Percentiles rank a stretch among this genome's conserved stretches.
These are phyloP conservation scores for Cladosporium austrohemisphaericum DNA, from an alignment of 2,329 filamentous ascomycete genomes.

Conservation along the genomic window DNA sequence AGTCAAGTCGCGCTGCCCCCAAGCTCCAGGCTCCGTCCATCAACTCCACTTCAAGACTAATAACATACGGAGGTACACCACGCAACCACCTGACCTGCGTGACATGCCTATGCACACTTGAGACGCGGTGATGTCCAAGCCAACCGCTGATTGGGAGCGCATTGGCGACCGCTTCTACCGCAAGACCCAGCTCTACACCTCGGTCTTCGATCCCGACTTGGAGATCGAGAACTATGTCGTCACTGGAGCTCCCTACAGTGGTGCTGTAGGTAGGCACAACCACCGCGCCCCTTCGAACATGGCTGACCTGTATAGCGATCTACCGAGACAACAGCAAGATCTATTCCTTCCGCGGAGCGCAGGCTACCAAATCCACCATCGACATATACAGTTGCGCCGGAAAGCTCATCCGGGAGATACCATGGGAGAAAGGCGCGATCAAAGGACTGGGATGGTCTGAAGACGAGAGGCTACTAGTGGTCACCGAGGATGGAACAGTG, in stretches of 20 bases:
- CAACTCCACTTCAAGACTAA: not conserved
- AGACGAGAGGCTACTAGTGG: constrained; percentile 83
- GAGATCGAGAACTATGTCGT: constrained; percentile 94
- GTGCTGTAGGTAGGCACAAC: constrained; percentile 71
- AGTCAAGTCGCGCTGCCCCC: not conserved
- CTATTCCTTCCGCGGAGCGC: constrained; percentile 69
- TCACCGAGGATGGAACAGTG: constrained; percentile 85
- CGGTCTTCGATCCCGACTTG: constrained; percentile 85
- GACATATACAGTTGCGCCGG: constrained; percentile 93
- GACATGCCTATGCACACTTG: not conserved
- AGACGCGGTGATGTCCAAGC: constrained; percentile 47
- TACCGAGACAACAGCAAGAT: constrained; percentile 86
- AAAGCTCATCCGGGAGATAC: constrained; percentile 60
- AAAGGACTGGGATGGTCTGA: constrained; percentile 94
- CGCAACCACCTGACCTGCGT: not conserved
- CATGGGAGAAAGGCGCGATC: constrained; percentile 87
- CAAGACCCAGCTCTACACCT: constrained; percentile 88
- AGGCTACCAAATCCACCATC: constrained; percentile 74
- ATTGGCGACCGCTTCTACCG: constrained; percentile 93
- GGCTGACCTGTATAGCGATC: constrained; percentile 58
- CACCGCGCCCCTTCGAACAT: constrained; percentile 3
- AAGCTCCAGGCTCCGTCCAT: no score
- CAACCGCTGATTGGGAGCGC: constrained; percentile 89
- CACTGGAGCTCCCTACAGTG: constrained; percentile 86
- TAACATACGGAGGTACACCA: not conserved